These are phyloP conservation scores for Helicocarpus griseus DNA, from an alignment of 2,329 filamentous ascomycete genomes.

Conservation along the genomic window DNA sequence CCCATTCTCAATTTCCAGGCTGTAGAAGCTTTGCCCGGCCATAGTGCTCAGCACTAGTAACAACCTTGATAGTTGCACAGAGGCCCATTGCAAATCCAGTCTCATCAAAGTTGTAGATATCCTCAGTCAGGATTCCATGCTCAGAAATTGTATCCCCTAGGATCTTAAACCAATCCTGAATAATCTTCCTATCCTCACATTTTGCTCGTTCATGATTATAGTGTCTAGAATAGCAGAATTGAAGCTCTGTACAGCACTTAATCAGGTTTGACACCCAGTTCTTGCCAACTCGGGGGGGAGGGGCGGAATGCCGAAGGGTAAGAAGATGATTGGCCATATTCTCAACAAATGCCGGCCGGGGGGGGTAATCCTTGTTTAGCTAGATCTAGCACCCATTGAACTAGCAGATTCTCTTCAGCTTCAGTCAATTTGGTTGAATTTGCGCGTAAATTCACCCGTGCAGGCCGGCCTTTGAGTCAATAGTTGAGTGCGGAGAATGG, in stretches of 20 bases:
- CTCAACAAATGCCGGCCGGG: slow-evolving; percentile 2
- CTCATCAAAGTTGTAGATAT: slow-evolving; percentile 17
- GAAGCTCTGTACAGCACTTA: no score
- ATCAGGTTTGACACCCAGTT: slow-evolving; percentile 1
- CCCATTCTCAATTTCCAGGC: slow-evolving; percentile 14
- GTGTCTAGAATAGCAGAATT: no score
- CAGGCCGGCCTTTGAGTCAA: neutral
- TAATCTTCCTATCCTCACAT: slow-evolving; percentile 7
- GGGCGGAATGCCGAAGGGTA: neutral
- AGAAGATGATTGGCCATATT: slow-evolving; percentile 10
- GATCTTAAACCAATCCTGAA: slow-evolving; percentile 4
- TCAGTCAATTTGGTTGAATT: slow-evolving; percentile 5
- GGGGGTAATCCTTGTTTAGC: slow-evolving; percentile 1
- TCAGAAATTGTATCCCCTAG: neutral
- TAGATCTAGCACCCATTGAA: slow-evolving; percentile 2
- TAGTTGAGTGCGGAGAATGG: slow-evolving; percentile 1
- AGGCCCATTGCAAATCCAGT: slow-evolving; percentile 14
- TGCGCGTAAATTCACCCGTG: neutral
- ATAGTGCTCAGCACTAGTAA: slow-evolving; percentile 13
- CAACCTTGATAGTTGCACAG: slow-evolving; percentile 9
- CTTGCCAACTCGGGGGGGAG: neutral
- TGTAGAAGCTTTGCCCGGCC: slow-evolving; percentile 8
- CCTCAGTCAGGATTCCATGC: slow-evolving; percentile 9
- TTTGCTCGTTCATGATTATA: slow-evolving; percentile 5
- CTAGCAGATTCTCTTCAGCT: slow-evolving; percentile 6